Base-by-base conservation (phyloP, 805 yeast species). In the Wickerhamiella alocasiicola region DNA sequence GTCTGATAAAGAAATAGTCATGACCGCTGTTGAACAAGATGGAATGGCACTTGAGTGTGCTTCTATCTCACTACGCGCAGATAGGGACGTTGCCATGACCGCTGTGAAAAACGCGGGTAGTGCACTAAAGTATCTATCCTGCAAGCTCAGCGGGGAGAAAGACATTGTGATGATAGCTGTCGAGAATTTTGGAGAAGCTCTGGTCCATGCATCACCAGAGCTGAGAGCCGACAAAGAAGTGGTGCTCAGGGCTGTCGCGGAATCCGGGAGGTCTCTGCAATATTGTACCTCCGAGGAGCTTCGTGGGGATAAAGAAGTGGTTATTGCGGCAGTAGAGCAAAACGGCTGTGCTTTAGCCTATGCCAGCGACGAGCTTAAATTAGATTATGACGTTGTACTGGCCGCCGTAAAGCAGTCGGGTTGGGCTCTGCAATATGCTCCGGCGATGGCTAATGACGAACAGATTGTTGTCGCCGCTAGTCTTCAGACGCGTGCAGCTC, bases 21-120 rank as follows among this genome's bases (percentile, higher is more conserved):
- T 19, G 11, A 34, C 19, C 3, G 40, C 40, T 6, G 24, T 36
- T 4, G 21, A 36, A 12, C 11, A n/a, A n/a, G n/a, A 9, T 13
- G 29, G 39, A 7, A 24, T 18, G 2, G 32, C 39, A n/a, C 19
- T 36, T 18, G 15, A 28, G 27, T 36, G 15, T 28, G 39, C 31
- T 6, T 17, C 39, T 5, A 27, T 26, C 27, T 5, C 19, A 11
- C 17, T 28, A 15, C 23, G 32, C 3, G 18, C 23, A 9, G 33
- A 27, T 21, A 19, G 27, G 3, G 39, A 36, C 19, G 9, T 27
- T 18, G 25, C 31, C 6, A 5, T 36, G 23, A 18, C 12, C 17
- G 39, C 39, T 7, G 32, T 36, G 27, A 27, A 15, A 3, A 11
- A 15, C 7, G 27, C 16, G 9, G 30, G 31, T 7, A n/a, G 19